A percentile compares a stretch with the other conserved stretches of the same genome.
These are phyloP conservation scores for Craspedostauros australis DNA, from an alignment of 108 stramenopile genomes.

Conservation along the genomic window DNA sequence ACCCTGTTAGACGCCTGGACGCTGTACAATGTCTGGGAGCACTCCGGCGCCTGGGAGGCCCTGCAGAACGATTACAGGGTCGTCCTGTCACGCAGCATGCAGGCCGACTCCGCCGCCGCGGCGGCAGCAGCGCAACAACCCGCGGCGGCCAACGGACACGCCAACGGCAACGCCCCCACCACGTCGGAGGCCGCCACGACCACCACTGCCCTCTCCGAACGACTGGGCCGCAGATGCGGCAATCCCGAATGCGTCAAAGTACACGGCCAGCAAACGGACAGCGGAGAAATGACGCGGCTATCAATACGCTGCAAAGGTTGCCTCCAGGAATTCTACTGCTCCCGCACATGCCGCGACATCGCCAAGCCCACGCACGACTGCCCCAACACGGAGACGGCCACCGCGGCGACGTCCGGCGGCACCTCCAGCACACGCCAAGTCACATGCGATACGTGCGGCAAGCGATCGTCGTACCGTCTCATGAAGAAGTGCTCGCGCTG, in stretches of 20 bases:
- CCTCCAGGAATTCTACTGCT: conserved; percentile 33
- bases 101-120: conserved; percentile 25
- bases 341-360: conserved; percentile 25
- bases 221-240: conserved; percentile 29
- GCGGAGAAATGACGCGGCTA: conserved; percentile 29
- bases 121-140: conserved; percentile 9
- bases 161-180: background rate
- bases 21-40: conserved; percentile 57
- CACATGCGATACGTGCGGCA: conserved; percentile 35
- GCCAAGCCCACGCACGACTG: no score
- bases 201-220: no score
- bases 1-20: conserved; percentile 55
- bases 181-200: background rate
- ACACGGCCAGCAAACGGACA: conserved; percentile 18
- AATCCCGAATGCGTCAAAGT: conserved; percentile 26
- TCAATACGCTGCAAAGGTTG: conserved; percentile 30
- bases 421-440: conserved; percentile 23
- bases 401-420: background rate
- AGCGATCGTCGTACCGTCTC: conserved; percentile 21
- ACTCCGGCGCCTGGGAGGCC: conserved; percentile 58
- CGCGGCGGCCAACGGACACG: background rate
- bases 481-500: conserved; percentile 53
- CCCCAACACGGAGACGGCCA: background rate
- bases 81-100: conserved; percentile 35
- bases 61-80: conserved; percentile 50